phyloP scores from a whole-genome alignment of 2,329 filamentous ascomycete species.

The Fusarium mangiferae region DNA sequence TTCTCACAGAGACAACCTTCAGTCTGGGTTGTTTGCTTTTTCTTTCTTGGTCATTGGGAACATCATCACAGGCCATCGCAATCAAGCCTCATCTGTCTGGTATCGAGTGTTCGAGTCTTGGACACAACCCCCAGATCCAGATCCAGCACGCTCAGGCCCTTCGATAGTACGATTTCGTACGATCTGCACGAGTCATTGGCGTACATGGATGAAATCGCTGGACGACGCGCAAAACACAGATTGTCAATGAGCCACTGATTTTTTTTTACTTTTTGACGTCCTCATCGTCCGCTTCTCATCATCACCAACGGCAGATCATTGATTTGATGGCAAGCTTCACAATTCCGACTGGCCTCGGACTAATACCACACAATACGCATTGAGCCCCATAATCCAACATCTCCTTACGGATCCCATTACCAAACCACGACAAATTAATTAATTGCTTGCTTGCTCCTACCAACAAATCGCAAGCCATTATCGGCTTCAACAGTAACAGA shows the following conservation, averaged over 20 bases:
- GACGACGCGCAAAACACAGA: conserved; percentile 6
- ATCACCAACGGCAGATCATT: not conserved
- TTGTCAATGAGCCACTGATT: not conserved
- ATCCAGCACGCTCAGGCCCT: conserved; percentile 3
- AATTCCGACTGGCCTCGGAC: conserved; percentile 14
- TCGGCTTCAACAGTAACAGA: not conserved
- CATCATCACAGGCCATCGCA: not conserved
- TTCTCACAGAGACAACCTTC: not conserved
- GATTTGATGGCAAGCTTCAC: not conserved
- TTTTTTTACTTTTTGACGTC: not conserved
- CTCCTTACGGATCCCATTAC: not conserved
- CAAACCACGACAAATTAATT: not conserved
- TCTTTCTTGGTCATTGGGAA: not conserved
- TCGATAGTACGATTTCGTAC: conserved; percentile 3
- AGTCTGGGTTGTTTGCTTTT: not conserved
- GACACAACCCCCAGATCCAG: conserved; percentile 2
- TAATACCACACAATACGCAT: conserved; percentile 6
- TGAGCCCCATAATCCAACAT: not conserved
- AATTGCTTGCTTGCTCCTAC: not conserved
- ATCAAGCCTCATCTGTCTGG: not conserved
- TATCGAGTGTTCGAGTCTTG: not conserved
- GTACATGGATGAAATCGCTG: conserved; percentile 9
- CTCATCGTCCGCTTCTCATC: not conserved
- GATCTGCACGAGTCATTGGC: conserved; percentile 21
- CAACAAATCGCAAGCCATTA: not conserved